phyloP scores from a whole-genome alignment of 495 filamentous ascomycete genomes.

The Parmelia sp. region DNA sequence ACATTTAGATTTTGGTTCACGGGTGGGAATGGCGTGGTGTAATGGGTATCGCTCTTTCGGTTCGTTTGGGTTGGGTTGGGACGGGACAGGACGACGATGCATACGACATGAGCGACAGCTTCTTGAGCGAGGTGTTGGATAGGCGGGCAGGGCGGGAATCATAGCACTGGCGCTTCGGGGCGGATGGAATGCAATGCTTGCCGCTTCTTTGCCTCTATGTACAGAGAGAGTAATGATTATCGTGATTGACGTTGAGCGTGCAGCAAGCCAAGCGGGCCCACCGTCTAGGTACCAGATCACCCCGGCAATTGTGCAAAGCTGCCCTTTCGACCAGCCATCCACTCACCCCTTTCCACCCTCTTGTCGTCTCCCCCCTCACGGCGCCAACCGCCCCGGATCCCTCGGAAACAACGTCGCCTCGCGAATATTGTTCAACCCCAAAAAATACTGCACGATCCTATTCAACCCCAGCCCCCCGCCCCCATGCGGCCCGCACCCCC shows the following conservation, averaged over 20 bases:
- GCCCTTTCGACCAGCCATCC: neutral
- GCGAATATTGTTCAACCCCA: conserved; percentile 76
- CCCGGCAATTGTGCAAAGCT: too few species aligned
- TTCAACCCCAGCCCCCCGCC: conserved; percentile 86
- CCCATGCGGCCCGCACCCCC: conserved; percentile 73
- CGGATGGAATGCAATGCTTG: neutral
- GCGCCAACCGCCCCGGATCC: conserved; percentile 75
- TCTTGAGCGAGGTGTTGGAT: conserved; percentile 6
- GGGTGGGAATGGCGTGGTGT: neutral
- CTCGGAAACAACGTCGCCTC: conserved; percentile 73
- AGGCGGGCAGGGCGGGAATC: neutral
- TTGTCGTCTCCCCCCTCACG: conserved; percentile 37
- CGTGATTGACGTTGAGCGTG: too few species aligned
- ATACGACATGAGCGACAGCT: neutral
- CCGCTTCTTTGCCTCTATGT: too few species aligned
- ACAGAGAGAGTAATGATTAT: too few species aligned
- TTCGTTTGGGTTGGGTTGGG: neutral
- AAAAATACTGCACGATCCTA: conserved; percentile 81
- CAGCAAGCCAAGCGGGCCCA: too few species aligned
- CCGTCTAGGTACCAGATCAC: too few species aligned
- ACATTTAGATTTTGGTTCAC: too few species aligned
- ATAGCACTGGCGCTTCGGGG: neutral
- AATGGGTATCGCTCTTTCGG: too few species aligned
- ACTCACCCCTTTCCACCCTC: neutral
- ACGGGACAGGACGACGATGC: neutral